Evolutionary conservation across 495 filamentous ascomycete genomes (phyloP).

Genomic region (Echria macrotheca): DNA sequence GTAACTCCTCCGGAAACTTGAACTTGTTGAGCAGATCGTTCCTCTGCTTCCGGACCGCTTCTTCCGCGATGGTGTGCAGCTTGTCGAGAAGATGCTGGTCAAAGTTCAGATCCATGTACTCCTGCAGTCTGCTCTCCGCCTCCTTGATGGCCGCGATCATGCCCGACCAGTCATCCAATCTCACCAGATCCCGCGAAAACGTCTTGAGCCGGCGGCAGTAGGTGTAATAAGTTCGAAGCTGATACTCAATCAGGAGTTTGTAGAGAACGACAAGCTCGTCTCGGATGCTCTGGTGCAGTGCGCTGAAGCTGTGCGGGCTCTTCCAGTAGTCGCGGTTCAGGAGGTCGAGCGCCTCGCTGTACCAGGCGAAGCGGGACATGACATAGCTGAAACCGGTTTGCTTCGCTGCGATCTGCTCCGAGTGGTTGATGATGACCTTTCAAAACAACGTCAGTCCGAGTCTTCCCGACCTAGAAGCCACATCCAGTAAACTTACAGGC

Average conservation of each 20-base stretch:
- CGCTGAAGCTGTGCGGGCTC: slow-evolving; percentile 13
- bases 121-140: slow-evolving; percentile 13
- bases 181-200: slow-evolving; percentile 16
- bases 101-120: slow-evolving; percentile 20
- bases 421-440: slow-evolving; percentile 19
- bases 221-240: slow-evolving; percentile 18
- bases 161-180: slow-evolving; percentile 19
- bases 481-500: slow-evolving; percentile 7
- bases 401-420: slow-evolving; percentile 16
- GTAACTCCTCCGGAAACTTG: slow-evolving; percentile 23
- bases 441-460: neutral
- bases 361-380: slow-evolving; percentile 22
- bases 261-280: slow-evolving; percentile 15
- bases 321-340: slow-evolving; percentile 19
- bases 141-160: slow-evolving; percentile 17
- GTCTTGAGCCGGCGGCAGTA: slow-evolving; percentile 15
- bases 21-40: slow-evolving; percentile 16
- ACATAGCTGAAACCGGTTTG: slow-evolving; percentile 21
- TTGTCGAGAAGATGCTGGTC: slow-evolving; percentile 18
- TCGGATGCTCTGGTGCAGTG: slow-evolving; percentile 4
- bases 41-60: slow-evolving; percentile 15
- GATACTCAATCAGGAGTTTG: slow-evolving; percentile 21
- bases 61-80: slow-evolving; percentile 19
- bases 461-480: neutral
- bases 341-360: slow-evolving; percentile 17